A percentile compares a stretch with the other conserved stretches of the same genome.
phyloP scores from a whole-genome alignment of 805 yeast genomes.

The Myxozyma lipomycoides region DNA sequence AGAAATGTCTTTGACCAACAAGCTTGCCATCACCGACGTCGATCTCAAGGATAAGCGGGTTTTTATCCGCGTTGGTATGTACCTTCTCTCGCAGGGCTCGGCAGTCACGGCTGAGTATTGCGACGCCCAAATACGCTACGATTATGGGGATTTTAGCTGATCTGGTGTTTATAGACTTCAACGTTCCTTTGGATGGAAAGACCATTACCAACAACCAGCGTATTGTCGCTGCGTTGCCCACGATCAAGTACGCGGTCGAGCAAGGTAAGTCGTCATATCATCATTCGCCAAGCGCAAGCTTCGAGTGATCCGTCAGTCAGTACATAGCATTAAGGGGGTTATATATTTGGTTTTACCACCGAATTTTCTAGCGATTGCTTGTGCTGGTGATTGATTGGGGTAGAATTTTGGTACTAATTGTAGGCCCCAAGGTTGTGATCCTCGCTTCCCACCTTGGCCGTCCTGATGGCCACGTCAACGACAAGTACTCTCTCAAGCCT shows the following conservation, averaged over 20 bases:
- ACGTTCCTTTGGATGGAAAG: constrained; percentile 73
- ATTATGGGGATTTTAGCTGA: too few species aligned
- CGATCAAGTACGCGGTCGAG: constrained; percentile 90
- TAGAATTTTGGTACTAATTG: too few species aligned
- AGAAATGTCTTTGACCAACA: constrained; percentile 85
- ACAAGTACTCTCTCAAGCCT: constrained; percentile 88
- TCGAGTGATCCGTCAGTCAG: too few species aligned
- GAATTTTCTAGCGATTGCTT: background rate
- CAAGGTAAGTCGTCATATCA: constrained; percentile 41
- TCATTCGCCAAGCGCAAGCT: background rate
- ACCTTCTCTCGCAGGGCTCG: background rate
- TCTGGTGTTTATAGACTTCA: constrained; percentile 41
- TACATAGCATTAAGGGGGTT: too few species aligned
- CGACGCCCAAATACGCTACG: too few species aligned
- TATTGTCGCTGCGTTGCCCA: constrained; percentile 98
- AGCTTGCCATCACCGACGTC: constrained; percentile 89
- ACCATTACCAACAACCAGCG: constrained; percentile 99
- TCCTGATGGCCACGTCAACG: constrained; percentile 90
- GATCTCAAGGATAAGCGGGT: constrained; percentile 87
- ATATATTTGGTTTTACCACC: too few species aligned
- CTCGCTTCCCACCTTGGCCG: constrained; percentile 98
- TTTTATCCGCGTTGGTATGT: constrained; percentile 89
- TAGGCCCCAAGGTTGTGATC: constrained; percentile 80
- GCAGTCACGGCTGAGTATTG: too few species aligned
- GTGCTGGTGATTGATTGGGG: background rate